Conservation (phyloP, 1,284 basidiomycete genomes). For the Moesziomyces sp. region DNA sequence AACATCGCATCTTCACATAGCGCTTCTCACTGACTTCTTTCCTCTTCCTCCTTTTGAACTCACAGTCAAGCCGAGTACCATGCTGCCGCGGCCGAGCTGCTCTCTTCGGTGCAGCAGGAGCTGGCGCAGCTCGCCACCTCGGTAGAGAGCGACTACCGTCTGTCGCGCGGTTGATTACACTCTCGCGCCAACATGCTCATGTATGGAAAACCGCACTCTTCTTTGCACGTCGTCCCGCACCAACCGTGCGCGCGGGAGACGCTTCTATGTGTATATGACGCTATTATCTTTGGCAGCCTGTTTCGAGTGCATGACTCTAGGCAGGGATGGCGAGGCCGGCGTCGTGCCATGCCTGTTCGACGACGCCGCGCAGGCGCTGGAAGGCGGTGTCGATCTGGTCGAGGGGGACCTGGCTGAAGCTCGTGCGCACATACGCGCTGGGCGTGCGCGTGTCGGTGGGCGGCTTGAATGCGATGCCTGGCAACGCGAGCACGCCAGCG, state of each 20-base stretch:
- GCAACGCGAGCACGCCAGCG: conserved; percentile 88
- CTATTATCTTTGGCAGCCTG: no score
- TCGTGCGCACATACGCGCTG: conserved; percentile 58
- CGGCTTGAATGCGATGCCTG: conserved; percentile 72
- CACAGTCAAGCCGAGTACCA: conserved; percentile 79
- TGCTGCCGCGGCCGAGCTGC: conserved; percentile 79
- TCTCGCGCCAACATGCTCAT: conserved; percentile 3
- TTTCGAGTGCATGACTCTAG: background rate
- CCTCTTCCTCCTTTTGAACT: background rate
- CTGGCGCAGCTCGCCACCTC: conserved; percentile 88
- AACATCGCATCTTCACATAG: background rate
- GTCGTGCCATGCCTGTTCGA: conserved; percentile 59
- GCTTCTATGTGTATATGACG: no score
- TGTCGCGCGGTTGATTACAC: conserved; percentile 40
- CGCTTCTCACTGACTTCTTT: background rate
- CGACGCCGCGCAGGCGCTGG: conserved; percentile 47
- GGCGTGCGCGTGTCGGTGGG: conserved; percentile 7
- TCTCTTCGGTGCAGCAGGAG: conserved; percentile 78
- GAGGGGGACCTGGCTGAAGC: conserved; percentile 59
- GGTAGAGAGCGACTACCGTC: conserved; percentile 88
- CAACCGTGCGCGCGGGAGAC: no score
- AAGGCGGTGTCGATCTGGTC: conserved; percentile 58
- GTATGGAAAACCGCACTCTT: background rate
- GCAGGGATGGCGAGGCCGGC: conserved; percentile 39
- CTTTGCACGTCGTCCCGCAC: no score